These are phyloP conservation scores for Fusarium virguliforme DNA, from an alignment of 2,329 filamentous ascomycete species.

Conservation along the genomic window DNA sequence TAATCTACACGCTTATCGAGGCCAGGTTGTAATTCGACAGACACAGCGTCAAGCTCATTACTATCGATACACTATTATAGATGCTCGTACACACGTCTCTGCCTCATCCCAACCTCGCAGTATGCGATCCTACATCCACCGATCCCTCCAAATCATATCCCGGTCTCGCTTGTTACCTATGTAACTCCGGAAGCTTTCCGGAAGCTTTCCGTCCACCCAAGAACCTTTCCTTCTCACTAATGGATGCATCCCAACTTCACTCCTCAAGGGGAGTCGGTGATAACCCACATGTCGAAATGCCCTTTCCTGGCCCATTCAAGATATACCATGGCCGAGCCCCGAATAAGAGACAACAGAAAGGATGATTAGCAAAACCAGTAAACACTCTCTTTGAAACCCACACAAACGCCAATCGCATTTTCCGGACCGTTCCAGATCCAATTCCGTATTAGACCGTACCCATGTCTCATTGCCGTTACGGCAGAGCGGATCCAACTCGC, in stretches of 20 bases:
- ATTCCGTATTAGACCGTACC: conserved; percentile 31
- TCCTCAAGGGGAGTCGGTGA: neutral
- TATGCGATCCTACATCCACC: conserved; percentile 34
- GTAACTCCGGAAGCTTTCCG: conserved; percentile 12
- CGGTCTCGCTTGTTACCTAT: conserved; percentile 15
- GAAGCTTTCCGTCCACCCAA: conserved; percentile 19
- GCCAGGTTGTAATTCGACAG: neutral
- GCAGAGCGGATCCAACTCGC: conserved; percentile 36
- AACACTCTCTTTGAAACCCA: conserved; percentile 40
- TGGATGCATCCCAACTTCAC: conserved; percentile 15
- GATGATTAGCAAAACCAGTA: conserved; percentile 33
- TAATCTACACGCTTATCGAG: conserved; percentile 4
- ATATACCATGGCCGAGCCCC: conserved; percentile 19
- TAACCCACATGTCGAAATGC: conserved; percentile 1
- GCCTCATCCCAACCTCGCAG: conserved; percentile 19
- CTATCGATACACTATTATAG: conserved; percentile 6
- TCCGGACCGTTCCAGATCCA: conserved; percentile 43
- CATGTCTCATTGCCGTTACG: conserved; percentile 28
- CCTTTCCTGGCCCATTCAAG: conserved; percentile 9
- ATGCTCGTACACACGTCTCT: conserved; percentile 12
- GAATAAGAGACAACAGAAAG: conserved; percentile 44
- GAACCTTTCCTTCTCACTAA: conserved; percentile 22
- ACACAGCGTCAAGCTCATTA: conserved; percentile 1
- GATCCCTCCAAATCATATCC: conserved; percentile 13
- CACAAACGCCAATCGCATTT: conserved; percentile 39